Percentiles rank a stretch among this genome's conserved stretches.
These are phyloP conservation scores for Apostasia ramifera DNA, from an alignment of 106 monocot genomes.

Conservation along the genomic window DNA sequence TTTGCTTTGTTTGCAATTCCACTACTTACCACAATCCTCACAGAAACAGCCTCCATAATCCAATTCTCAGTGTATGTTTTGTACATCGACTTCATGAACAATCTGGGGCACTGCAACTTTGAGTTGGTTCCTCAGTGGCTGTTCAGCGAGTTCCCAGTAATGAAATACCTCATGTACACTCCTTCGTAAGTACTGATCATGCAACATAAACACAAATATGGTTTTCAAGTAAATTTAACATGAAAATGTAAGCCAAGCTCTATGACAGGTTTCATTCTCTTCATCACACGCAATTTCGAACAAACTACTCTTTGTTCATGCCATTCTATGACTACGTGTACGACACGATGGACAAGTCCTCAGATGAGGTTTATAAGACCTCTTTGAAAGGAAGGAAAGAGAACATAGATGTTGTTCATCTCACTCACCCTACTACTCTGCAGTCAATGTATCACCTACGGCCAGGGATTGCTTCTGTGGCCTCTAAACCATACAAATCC, in stretches of 20 bases:
- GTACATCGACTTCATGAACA: slow-evolving; percentile 84
- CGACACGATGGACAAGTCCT: slow-evolving; percentile 54
- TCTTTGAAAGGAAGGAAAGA: slow-evolving; percentile 50
- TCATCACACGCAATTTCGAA: slow-evolving; percentile 75
- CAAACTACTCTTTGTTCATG: slow-evolving; percentile 77
- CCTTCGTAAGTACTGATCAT: slow-evolving; percentile 64
- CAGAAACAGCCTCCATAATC: slow-evolving; percentile 28
- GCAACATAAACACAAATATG: not conserved
- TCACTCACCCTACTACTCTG: slow-evolving; percentile 65
- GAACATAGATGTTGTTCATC: slow-evolving; percentile 55
- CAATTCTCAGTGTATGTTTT: slow-evolving; percentile 15
- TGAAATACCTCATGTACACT: slow-evolving; percentile 89
- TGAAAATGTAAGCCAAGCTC: not conserved
- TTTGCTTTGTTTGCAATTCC: slow-evolving; percentile 51
- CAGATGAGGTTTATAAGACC: slow-evolving; percentile 42
- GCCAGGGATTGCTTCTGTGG: slow-evolving; percentile 55
- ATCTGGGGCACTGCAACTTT: slow-evolving; percentile 87
- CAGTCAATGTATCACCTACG: slow-evolving; percentile 61
- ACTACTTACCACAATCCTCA: slow-evolving; percentile 19
- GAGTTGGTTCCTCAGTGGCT: slow-evolving; percentile 64
- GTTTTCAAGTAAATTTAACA: too few relatives aligned
- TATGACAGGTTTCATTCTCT: slow-evolving; percentile 59
- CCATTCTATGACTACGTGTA: slow-evolving; percentile 78
- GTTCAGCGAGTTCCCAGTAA: slow-evolving; percentile 54
- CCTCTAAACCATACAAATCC: slow-evolving; percentile 48